Base-by-base conservation (phyloP, 805 yeast genomes). In the Cyberlindnera petersonii region DNA sequence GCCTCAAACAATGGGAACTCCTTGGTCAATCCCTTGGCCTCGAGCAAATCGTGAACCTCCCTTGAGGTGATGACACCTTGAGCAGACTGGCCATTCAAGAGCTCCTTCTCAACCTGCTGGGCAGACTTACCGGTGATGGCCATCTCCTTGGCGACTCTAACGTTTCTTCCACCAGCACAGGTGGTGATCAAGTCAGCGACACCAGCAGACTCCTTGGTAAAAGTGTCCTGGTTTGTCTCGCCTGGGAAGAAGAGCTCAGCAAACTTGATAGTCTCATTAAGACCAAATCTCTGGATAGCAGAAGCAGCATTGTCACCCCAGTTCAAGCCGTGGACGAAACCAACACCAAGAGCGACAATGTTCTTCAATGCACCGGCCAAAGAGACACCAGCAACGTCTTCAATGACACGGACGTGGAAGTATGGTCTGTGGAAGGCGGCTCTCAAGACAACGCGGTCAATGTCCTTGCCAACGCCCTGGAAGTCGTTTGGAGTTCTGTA, bases 241-340 rank as follows among this genome's bases (percentile, higher is more conserved):
- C 59, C 59, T 28, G 82, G 89, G 79, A 78, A 93, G 68, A 86
- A 89, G 53, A 71, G 72, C 56, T 77, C 72, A 29, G 95, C 93
- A 64, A 93, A 93, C 60, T 76, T 75, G 62, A 89, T 84, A 58
- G 85, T 86, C 69, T 93, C 98, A 56, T 82, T 75, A 49, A 93
- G 68, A 33, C 98, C 98, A 51, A 91, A 83, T 69, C 98, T 78
- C 89, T 91, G 94, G 55, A 93, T 81, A 31, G 98, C 98, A 40
- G 98, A 83, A 66, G 91, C 88, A 49, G 98, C 98, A 63, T 93
- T 93, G 66, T 88, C 96, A 64, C 98, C 98, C 98, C 98, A 93
- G 48, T 95, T 96, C 48, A 86, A 74, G 54, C 98, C 98, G 65
- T 87, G 95, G 47, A 91, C 98, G 60, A 93, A 86, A 40, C 98